Base-by-base conservation (phyloP, 306 rosid species). In the Cucumis sativus region DNA sequence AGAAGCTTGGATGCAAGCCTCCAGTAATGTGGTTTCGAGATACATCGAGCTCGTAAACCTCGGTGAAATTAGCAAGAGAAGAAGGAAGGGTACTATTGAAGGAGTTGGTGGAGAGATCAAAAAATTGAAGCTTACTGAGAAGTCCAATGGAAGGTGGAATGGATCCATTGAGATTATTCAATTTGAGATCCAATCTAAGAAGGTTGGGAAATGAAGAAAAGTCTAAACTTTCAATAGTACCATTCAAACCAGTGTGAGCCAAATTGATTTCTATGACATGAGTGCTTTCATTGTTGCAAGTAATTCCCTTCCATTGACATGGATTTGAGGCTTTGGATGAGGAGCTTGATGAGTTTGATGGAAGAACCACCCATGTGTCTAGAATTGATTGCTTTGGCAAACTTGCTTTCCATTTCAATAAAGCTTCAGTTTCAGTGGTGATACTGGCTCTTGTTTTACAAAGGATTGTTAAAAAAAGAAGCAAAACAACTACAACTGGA, bases 221-320 rank as follows among this genome's bases (percentile, higher is more conserved):
- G 45, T 89, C 84, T 7, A 89, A 80, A 82, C 68, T 61, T 35
- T 74, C 35, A 66, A 90, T 84, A n/a, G 86, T 88, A 79, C 90
- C 90, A 72, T 55, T 17, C 28, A 90, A 80, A 10, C 82, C 87
- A 4, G 88, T 80, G 68, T 71, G 71, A 7, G 87, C 89, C 59
- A 89, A 67, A 78, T 89, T 83, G 76, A 83, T 83, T 6, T 21
- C 25, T 18, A 75, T 77, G 0, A 84, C 86, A 55, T 45, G 15
- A 11, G 49, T 78, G 37, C 81, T 82, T n/a, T 6, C 55, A 6
- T 78, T 49, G 52, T 89, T 77, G 84, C 89, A 87, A 11, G 79
- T 67, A 47, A 89, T 86, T 39, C 91, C 88, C 41, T 57, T 30
- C 93, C 88, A 89, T 78, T 80, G 80, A 79, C 93, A 87, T 20